Evolutionary conservation across 2,329 filamentous ascomycete species (phyloP).

Genomic region (Neofusicoccum cordaticola): DNA sequence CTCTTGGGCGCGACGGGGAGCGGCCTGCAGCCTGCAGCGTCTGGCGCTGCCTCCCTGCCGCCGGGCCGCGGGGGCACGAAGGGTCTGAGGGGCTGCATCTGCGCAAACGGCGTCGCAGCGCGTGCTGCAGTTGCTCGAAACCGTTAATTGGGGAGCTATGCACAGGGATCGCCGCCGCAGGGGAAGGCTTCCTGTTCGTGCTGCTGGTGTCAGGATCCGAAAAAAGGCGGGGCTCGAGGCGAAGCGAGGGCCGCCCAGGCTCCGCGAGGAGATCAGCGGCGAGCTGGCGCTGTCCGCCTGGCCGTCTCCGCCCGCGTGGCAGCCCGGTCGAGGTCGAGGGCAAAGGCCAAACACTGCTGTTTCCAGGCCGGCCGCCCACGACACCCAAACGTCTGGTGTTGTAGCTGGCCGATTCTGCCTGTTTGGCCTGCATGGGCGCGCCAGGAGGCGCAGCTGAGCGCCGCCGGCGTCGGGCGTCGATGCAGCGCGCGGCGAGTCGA

Average conservation of each 20-base stretch:
- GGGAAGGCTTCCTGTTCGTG: background rate
- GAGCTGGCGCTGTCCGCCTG: background rate
- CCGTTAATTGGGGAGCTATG: background rate
- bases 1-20: background rate
- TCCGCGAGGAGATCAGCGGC: constrained; percentile 3
- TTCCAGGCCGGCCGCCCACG: background rate
- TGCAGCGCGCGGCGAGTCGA: background rate
- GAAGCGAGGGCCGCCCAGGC: constrained; percentile 9
- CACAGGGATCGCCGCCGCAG: background rate
- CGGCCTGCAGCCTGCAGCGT: background rate
- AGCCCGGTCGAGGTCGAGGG: background rate
- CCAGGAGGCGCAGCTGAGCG: background rate
- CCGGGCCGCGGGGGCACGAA: background rate
- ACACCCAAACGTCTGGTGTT: constrained; percentile 1
- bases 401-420: background rate
- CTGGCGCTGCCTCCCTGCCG: background rate
- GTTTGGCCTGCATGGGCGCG: background rate
- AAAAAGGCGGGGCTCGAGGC: constrained; percentile 9
- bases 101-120: background rate
- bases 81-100: background rate
- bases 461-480: background rate
- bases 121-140: background rate
- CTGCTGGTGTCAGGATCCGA: constrained; percentile 14
- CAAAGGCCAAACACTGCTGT: background rate
- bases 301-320: background rate